These are phyloP conservation scores for Geosmithia putterillii DNA, from an alignment of 2,329 filamentous ascomycete species.

Conservation along the genomic window DNA sequence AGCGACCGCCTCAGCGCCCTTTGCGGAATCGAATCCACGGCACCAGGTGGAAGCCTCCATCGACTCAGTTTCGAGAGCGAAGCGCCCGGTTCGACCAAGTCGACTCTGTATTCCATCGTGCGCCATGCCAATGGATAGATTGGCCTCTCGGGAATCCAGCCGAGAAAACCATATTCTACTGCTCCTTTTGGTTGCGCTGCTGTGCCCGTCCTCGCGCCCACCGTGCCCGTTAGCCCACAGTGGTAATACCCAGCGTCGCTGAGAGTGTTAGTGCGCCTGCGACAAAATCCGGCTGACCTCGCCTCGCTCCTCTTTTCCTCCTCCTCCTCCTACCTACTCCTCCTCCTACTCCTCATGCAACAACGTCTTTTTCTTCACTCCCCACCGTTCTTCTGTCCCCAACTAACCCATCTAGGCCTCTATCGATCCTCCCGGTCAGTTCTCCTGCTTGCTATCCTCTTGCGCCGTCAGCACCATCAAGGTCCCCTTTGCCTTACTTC, in stretches of 20 bases:
- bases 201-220: too few relatives aligned
- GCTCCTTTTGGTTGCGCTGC: too few relatives aligned
- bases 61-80: too few relatives aligned
- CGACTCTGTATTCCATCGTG: too few relatives aligned
- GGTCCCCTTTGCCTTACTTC: conserved; percentile 10
- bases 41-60: too few relatives aligned
- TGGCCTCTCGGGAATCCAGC: too few relatives aligned
- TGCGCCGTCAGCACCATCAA: conserved; percentile 23
- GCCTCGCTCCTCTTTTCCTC: conserved; percentile 28
- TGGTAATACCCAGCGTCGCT: too few relatives aligned
- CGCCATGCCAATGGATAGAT: too few relatives aligned
- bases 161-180: too few relatives aligned
- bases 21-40: too few relatives aligned
- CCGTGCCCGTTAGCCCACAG: neutral
- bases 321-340: conserved; percentile 3
- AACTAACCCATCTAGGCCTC: conserved; percentile 16
- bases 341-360: conserved; percentile 18
- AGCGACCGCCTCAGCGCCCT: too few relatives aligned
- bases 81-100: too few relatives aligned
- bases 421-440: conserved; percentile 24
- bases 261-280: conserved; percentile 5
- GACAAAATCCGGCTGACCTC: conserved; percentile 28
- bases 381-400: conserved; percentile 20
- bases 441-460: conserved; percentile 14
- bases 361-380: conserved; percentile 19